Base-by-base conservation (phyloP, 805 yeast species). In the Aciculoconidium aculeatum region DNA sequence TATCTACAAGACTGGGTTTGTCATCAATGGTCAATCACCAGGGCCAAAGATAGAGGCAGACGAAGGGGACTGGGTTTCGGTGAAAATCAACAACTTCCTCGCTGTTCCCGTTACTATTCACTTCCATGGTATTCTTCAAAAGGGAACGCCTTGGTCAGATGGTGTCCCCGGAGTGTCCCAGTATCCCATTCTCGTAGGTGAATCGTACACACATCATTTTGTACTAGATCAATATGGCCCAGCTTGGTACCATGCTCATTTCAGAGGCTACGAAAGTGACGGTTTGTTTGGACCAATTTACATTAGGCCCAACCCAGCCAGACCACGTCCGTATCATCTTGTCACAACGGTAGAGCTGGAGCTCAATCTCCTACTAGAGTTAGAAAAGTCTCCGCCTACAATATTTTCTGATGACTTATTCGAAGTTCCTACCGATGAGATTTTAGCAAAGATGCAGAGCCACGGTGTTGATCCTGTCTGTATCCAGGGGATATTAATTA, bases 231-330 rank as follows among this genome's bases (percentile, higher is more conserved):
- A 67, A 31, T 45, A 53, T 16, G 80, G 80, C 0, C 63, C 76
- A 1, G 66, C 52, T 30, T 73, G 79, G 79, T 73, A 72, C 45
- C 80, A 73, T 37, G 61, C 75, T 4, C 79, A 73, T 30, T 55
- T 52, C 31, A 45, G 59, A 7, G 65, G 67, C 2, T 73, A 72
- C 37, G 55, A 64, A 31, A 53, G 66, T 18, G 72, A 68, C 35
- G 77, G 77, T 1, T 41, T 73, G 4, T 52, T 58, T 11, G 78
- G 77, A 5, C 67, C 67, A 1, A 41, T 72, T 15, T 55, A 70
- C 16, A 48, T 65, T 5, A 69, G 65, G 28, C 65, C 70, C 1
- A 36, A 42, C 11, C 44, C 39, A 1, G 40, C 40, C 6, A 37
- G 50, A 12, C 35, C 28, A n/a, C 41, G 61, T 21, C 62, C 64